Base-by-base conservation (phyloP, 768 basidiomycete genomes). In the Lentinula sp. region DNA sequence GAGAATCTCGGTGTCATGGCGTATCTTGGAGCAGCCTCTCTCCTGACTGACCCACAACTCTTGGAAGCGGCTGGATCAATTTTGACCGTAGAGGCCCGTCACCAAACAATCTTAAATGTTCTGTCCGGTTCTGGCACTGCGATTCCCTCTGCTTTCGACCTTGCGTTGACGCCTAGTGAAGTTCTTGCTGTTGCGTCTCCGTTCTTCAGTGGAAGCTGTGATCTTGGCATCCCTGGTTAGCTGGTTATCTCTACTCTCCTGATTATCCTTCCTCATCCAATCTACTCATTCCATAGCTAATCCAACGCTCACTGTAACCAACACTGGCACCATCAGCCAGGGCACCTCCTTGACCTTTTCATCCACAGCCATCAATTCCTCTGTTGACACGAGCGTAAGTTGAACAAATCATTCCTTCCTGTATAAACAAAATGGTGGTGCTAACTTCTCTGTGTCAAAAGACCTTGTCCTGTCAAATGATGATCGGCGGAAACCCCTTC, bases 11-110 rank as follows among this genome's bases (percentile, higher is more conserved):
- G 92, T 58, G 89, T 92, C 40, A 71, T 76, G 18, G 91, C 89
- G 3, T 92, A 91, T 74, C 82, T 91, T 31, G 90, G 90, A 60
- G 90, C 83, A 57, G 84, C 88, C 6, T 77, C 81, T 58, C 78
- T 89, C 43, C 62, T 93, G 51, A 70, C 74, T 11, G 84, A 90
- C 65, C 84, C 86, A 13, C 72, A 77, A 28, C 67, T 91, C 60
- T 74, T 90, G 54, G 78, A 80, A 57, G 77, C 83, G n/a, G 90
- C 89, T 43, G 88, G 79, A 7, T 84, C 85, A 28, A 93, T 93
- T 69, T 67, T 89, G 71, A 87, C 90, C 32, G 78, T 91, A 51
- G 92, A 94, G 68, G 87, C 90, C n/a, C 86, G 92, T 51, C 92
- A 95, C 67, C 85, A 88, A 70, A 86, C 87, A 1, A 72, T 93